Percentiles rank a stretch among this genome's conserved stretches.
Evolutionary conservation across 2,329 filamentous ascomycete species (phyloP).

Genomic region (Amesomyces nigricolor): DNA sequence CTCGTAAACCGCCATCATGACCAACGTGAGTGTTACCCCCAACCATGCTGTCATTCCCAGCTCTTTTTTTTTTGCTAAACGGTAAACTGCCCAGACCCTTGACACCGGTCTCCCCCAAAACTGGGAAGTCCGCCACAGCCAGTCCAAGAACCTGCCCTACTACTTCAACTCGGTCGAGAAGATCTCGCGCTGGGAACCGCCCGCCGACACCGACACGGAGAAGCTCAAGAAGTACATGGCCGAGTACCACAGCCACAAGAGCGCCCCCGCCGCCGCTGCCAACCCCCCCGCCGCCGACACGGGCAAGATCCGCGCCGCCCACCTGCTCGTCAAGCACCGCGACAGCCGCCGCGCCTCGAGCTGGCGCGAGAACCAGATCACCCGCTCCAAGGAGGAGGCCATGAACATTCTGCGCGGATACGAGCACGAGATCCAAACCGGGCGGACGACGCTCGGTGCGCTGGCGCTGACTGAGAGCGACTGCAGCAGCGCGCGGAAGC

Average conservation of each 20-base stretch:
- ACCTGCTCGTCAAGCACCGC: slow-evolving; percentile 89
- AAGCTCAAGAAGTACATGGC: slow-evolving; percentile 95
- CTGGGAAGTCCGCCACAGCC: slow-evolving; percentile 97
- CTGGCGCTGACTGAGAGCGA: slow-evolving; percentile 86
- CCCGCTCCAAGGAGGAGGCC: slow-evolving; percentile 81
- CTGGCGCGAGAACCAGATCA: slow-evolving; percentile 89
- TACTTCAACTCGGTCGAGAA: slow-evolving; percentile 90
- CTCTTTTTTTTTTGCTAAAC: background rate
- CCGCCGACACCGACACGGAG: slow-evolving; percentile 79
- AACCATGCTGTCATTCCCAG: background rate
- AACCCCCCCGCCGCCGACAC: slow-evolving; percentile 32
- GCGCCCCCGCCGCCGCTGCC: slow-evolving; percentile 32
- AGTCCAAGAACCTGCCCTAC: slow-evolving; percentile 97
- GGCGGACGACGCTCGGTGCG: slow-evolving; percentile 66
- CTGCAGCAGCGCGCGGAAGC: slow-evolving; percentile 91
- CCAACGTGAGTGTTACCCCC: slow-evolving; percentile 13
- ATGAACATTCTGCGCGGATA: slow-evolving; percentile 68
- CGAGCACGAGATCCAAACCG: slow-evolving; percentile 68
- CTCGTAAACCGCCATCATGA: slow-evolving; percentile 4
- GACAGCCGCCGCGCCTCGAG: slow-evolving; percentile 84
- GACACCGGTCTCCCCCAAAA: slow-evolving; percentile 76
- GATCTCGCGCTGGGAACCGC: slow-evolving; percentile 93
- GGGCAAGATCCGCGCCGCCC: slow-evolving; percentile 88
- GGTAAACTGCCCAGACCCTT: slow-evolving; percentile 11
- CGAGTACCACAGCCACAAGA: slow-evolving; percentile 63